These are phyloP conservation scores for Chrysoporthe deuterocubensis DNA, from an alignment of 2,329 filamentous ascomycete species.

Conservation along the genomic window DNA sequence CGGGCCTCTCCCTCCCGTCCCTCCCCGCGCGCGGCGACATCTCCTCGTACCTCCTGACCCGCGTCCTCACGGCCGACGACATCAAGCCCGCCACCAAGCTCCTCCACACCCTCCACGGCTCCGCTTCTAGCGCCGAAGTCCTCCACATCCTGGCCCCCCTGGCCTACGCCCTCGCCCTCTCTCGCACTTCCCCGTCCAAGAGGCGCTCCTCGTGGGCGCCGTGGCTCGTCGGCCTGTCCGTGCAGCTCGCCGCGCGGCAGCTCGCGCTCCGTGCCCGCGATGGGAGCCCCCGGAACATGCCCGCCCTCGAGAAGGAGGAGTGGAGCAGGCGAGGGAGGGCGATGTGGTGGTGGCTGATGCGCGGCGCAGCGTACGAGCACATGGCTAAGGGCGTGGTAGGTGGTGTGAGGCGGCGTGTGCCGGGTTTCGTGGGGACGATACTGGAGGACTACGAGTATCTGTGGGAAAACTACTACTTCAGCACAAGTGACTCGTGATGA, in stretches of 20 bases:
- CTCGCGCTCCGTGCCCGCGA: conserved; percentile 44
- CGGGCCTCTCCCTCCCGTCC: conserved; percentile 81
- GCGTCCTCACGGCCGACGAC: conserved; percentile 93
- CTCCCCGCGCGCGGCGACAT: conserved; percentile 83
- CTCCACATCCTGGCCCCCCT: conserved; percentile 90
- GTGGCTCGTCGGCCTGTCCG: conserved; percentile 82
- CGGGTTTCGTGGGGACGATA: conserved; percentile 81
- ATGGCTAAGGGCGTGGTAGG: conserved; percentile 77
- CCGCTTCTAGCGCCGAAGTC: conserved; percentile 79
- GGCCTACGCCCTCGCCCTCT: conserved; percentile 82
- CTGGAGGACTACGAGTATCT: conserved; percentile 96
- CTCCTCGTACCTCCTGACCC: conserved; percentile 82
- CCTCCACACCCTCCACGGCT: conserved; percentile 79
- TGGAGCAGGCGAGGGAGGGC: conserved; percentile 86
- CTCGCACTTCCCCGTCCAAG: conserved; percentile 56
- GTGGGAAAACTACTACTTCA: conserved; percentile 98
- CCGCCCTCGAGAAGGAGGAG: conserved; percentile 87
- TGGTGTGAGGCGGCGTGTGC: conserved; percentile 74
- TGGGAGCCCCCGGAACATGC: conserved; percentile 57
- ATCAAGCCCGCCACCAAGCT: conserved; percentile 90
- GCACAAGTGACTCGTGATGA: conserved; percentile 48
- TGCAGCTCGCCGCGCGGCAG: conserved; percentile 90
- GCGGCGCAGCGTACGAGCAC: conserved; percentile 95
- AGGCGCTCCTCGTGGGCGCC: conserved; percentile 80
- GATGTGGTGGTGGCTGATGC: conserved; percentile 94